phyloP scores from a whole-genome alignment of 805 yeast species.

The Suhomyces pyralidae region DNA sequence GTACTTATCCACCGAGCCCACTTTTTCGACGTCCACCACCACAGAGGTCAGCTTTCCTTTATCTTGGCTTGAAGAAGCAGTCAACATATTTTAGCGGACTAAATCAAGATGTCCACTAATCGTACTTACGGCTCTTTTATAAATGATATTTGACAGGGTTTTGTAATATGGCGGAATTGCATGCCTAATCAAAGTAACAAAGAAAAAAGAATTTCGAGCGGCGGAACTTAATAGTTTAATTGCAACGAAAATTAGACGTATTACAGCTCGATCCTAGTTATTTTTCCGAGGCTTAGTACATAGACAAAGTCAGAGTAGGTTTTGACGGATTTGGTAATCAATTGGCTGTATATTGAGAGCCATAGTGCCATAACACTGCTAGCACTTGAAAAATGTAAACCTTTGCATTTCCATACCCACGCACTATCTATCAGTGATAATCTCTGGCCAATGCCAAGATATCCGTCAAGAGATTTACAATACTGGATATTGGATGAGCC shows the following conservation, averaged over 20 bases:
- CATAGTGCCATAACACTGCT: no score
- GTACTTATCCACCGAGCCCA: conserved; percentile 7
- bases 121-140: neutral
- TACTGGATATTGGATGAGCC: neutral
- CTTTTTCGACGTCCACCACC: conserved; percentile 7
- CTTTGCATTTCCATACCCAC: no score
- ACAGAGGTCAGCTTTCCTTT: neutral
- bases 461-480: neutral
- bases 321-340: neutral
- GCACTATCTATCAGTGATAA: neutral
- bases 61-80: neutral
- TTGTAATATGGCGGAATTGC: neutral
- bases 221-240: neutral
- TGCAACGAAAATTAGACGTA: neutral
- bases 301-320: neutral
- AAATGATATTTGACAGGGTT: neutral
- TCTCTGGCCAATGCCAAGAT: neutral
- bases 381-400: no score
- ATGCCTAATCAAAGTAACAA: neutral
- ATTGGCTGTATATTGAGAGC: no score
- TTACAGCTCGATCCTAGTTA: neutral
- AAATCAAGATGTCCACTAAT: neutral
- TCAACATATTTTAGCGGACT: neutral
- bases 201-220: neutral
- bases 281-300: neutral